Evolutionary conservation across 345 rosid genomes (phyloP), one percentile per base, ranked within the genome.

Genomic region (Citrus cavaleriei): DNA sequence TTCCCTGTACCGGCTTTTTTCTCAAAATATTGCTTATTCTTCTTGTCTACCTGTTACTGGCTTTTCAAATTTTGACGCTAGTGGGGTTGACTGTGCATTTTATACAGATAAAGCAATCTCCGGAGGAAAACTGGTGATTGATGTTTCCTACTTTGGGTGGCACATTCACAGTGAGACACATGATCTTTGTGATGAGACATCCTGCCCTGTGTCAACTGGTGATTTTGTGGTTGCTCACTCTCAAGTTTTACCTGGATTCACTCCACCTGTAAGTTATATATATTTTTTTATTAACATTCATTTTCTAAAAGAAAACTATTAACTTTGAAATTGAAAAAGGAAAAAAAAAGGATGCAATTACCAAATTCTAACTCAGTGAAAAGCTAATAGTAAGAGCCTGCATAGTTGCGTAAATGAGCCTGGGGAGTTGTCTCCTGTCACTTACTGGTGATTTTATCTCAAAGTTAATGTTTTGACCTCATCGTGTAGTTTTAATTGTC

Each of bases 101-200:
- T 63, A 37, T 73, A 38, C 84, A 90, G 99, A 68, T 40, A 72
- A 84, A 40, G 80, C 57, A 55, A 90, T 96, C 28, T 72, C 89
- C 8, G 89, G 90, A 40, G 99, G 99, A 10, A 88, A 94, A 79
- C 55, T 96, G 85, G 89, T 80, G 78, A 92, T 96, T 10, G 95
- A 91, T 49, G 99, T 96, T 60, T 85, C 97, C 6, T 96, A 91
- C 91, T 94, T 96, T 72, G 95, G 97, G 76, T 90, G 89, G 89
- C 93, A 87, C 77, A 86, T 96, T 58, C 91, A 94, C 74, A 87
- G 85, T 12, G 98, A 96, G 90, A 87, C 89, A 25, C 94, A 93
- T 85, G 87, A 93, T 78, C 97, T 96, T 76, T 90, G 97, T 57
- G 81, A 78, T 14, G 95, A 94, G 90, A 96, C 99, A 7, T 86